Base-by-base conservation (phyloP, 495 filamentous ascomycete genomes). In the Cudoniella acicularis region DNA sequence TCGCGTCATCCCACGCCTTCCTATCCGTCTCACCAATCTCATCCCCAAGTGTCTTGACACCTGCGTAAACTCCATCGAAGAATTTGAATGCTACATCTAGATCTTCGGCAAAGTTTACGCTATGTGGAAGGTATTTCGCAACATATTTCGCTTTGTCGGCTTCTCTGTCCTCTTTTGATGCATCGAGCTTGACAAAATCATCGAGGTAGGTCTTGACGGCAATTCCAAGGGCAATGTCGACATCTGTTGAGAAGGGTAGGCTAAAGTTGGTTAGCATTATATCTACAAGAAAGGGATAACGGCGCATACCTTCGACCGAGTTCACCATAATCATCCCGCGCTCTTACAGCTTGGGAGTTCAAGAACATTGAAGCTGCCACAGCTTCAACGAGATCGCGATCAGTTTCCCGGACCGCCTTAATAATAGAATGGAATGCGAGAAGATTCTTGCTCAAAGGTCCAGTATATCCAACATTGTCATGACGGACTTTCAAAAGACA, bases 191-290 rank as follows among this genome's bases (percentile, higher is more conserved):
- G 45, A 84, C 73, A 23, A 81, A 75, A 53, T 97, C 93, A 66
- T 99, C 95, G 20, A 99, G 81, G 70, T 95, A 93, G 4, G 89
- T 92, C 71, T 95, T 92, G 22, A 94, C 89, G 2, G 91, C 91
- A 66, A 98, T 94, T 17, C 91, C 92, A 25, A 95, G 79, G 40
- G 85, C 89, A 43, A 91, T 88, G 64, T 95, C 90, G 45, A 89
- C 87, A 65, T 94, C 88, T 16, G 83, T 79, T 57, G 88, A 83
- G 67, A 99, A 95, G 9, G 95, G 94, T 24, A 99, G 78, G 45
- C 90, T 96, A 50, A 25, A 50, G 16, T 16, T 24, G 40, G 17
- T 57, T 47, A 55, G 36, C 36, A 25, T 8, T 48, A 21, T 25
- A 54, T n/a, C n/a, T 23, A 17, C 23, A 26, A 56, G 16, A 21